A percentile compares a stretch with the other conserved stretches of the same genome.
Conservation (phyloP, 805 yeast species). For the Candida stauntonica region DNA sequence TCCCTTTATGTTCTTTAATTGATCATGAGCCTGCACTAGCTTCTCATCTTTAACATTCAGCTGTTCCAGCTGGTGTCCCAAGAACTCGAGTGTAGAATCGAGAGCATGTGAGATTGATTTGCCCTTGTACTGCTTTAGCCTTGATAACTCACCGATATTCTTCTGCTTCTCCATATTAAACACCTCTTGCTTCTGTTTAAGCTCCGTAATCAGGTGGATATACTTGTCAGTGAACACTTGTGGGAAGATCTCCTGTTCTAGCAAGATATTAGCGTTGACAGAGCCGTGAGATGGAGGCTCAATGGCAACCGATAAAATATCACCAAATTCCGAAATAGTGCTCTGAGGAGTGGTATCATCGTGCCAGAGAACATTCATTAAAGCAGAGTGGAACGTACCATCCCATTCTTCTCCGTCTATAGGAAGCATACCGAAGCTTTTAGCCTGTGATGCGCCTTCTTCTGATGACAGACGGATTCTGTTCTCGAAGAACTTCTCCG, state of each 20-base stretch:
- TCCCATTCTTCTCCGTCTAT: constrained; percentile 31
- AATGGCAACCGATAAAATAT: constrained; percentile 33
- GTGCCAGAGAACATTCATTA: constrained; percentile 32
- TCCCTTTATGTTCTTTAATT: constrained; percentile 5
- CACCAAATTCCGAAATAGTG: constrained; percentile 27
- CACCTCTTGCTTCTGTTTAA: constrained; percentile 1
- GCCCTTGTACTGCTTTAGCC: constrained; percentile 30
- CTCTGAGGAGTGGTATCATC: constrained; percentile 24
- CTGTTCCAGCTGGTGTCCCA: constrained; percentile 18
- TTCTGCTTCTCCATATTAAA: constrained; percentile 16
- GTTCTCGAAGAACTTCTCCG: constrained; percentile 7
- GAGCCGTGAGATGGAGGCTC: constrained; percentile 11
- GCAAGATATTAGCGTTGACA: constrained; percentile 23
- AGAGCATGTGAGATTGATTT: constrained; percentile 27
- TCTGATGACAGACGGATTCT: too few species aligned
- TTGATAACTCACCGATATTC: constrained; percentile 18
- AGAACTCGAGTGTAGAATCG: constrained; percentile 25
- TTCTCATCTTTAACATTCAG: constrained; percentile 14
- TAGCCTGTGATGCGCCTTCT: not conserved
- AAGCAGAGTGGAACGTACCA: constrained; percentile 29
- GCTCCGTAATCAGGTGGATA: constrained; percentile 8
- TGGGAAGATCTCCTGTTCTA: constrained; percentile 34
- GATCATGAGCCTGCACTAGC: constrained; percentile 2
- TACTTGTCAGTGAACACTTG: constrained; percentile 34
- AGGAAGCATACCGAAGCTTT: constrained; percentile 28